phyloP scores from a whole-genome alignment of 129 eudicot species.

The Solidago caesia region DNA sequence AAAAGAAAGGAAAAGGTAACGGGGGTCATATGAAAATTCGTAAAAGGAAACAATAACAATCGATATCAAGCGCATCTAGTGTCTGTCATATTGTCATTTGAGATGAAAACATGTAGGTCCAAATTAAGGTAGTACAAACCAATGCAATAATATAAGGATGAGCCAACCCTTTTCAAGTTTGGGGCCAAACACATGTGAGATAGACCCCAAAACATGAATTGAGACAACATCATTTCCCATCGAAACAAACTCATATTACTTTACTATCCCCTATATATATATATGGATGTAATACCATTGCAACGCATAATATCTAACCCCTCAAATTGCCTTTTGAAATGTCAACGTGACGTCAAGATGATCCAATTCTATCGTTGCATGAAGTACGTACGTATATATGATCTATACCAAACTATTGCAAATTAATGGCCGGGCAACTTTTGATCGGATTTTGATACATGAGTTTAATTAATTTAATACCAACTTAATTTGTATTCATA shows the following conservation, averaged over 20 bases:
- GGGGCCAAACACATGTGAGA: conserved; percentile 37
- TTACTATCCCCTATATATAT: background rate
- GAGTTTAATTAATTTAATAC: no score
- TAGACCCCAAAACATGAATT: conserved; percentile 30
- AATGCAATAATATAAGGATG: conserved; percentile 27
- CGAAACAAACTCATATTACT: conserved; percentile 32
- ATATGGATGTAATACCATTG: conserved; percentile 11
- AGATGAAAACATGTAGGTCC: conserved; percentile 27
- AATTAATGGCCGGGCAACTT: no score
- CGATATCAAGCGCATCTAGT: background rate
- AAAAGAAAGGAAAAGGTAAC: no score
- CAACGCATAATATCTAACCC: conserved; percentile 21
- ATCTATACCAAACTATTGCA: no score
- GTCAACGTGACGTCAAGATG: background rate
- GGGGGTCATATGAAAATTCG: no score
- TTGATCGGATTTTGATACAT: no score
- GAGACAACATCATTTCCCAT: conserved; percentile 18
- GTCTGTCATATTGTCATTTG: background rate
- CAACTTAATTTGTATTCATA: no score
- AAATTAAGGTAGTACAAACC: background rate
- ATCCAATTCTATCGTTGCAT: background rate
- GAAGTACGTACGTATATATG: no score
- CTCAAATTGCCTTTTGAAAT: conserved; percentile 14
- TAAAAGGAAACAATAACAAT: background rate
- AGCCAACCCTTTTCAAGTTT: conserved; percentile 28